These are phyloP conservation scores for Globisporangium nodosum DNA, from an alignment of 352 stramenopile species.

Conservation along the genomic window DNA sequence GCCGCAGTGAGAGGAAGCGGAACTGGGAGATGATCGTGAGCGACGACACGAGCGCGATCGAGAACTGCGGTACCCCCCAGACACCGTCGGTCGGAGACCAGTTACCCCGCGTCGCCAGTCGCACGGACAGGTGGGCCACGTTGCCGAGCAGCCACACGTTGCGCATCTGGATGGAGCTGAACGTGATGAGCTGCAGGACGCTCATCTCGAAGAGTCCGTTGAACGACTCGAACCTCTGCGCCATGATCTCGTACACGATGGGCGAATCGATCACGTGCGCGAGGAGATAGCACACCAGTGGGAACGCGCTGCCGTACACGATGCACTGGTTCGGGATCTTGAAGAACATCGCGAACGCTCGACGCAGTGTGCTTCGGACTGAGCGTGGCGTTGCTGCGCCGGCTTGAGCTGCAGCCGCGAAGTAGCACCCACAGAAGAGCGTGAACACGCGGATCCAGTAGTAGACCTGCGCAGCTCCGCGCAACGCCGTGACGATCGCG, in stretches of 20 bases:
- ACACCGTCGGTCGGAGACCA: slow-evolving; percentile 3
- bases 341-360: slow-evolving; percentile 6
- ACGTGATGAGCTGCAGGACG: slow-evolving; percentile 2
- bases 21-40: slow-evolving; percentile 15
- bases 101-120: background rate
- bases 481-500: background rate
- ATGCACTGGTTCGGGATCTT: slow-evolving; percentile 17
- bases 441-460: slow-evolving; percentile 9
- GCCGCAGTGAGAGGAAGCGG: slow-evolving; percentile 3
- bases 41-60: slow-evolving; percentile 14
- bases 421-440: slow-evolving; percentile 6
- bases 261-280: slow-evolving; percentile 18
- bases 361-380: background rate
- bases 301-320: slow-evolving; percentile 19
- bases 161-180: slow-evolving; percentile 19
- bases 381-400: background rate
- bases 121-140: slow-evolving; percentile 5
- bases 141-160: slow-evolving; percentile 16
- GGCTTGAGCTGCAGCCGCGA: background rate
- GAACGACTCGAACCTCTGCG: slow-evolving; percentile 8
- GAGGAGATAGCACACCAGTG: slow-evolving; percentile 14
- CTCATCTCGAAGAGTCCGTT: slow-evolving; percentile 10
- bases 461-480: slow-evolving; percentile 4
- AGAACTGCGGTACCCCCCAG: slow-evolving; percentile 12
- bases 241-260: slow-evolving; percentile 13